These are phyloP conservation scores for Mucor piriformis DNA, from an alignment of 371 early-diverging fungal species.

Conservation along the genomic window DNA sequence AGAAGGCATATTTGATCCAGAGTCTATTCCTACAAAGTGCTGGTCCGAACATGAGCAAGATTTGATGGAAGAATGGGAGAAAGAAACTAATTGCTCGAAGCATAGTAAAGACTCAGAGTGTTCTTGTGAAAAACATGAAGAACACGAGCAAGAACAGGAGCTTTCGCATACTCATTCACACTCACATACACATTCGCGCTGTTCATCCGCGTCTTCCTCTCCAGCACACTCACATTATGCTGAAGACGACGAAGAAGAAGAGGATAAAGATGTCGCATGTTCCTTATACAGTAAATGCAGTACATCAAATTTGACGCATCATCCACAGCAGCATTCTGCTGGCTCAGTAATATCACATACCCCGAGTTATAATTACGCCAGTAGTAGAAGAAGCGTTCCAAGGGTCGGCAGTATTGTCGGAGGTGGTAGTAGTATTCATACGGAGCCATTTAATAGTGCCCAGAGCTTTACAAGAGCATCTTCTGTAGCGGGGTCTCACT, in stretches of 20 bases:
- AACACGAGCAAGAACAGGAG: not conserved
- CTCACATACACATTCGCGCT: constrained; percentile 1
- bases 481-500: constrained; percentile 8
- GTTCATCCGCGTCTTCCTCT: constrained; percentile 4
- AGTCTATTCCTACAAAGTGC: constrained; percentile 84
- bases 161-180: not conserved
- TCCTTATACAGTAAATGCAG: constrained; percentile 2
- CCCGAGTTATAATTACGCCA: not conserved
- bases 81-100: constrained; percentile 2
- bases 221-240: constrained; percentile 1
- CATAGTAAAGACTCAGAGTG: constrained; percentile 12
- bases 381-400: not conserved
- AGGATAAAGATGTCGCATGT: constrained; percentile 1
- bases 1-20: constrained; percentile 78
- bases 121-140: constrained; percentile 1
- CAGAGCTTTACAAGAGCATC: constrained; percentile 10
- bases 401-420: not conserved
- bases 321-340: not conserved
- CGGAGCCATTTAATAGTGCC: constrained; percentile 3
- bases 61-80: constrained; percentile 7
- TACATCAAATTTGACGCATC: not conserved
- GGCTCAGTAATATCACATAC: not conserved
- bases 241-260: not conserved
- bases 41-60: constrained; percentile 86
- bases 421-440: not conserved